Conservation (phyloP, 2,329 filamentous ascomycete genomes). For the Ascochyta rabiei region DNA sequence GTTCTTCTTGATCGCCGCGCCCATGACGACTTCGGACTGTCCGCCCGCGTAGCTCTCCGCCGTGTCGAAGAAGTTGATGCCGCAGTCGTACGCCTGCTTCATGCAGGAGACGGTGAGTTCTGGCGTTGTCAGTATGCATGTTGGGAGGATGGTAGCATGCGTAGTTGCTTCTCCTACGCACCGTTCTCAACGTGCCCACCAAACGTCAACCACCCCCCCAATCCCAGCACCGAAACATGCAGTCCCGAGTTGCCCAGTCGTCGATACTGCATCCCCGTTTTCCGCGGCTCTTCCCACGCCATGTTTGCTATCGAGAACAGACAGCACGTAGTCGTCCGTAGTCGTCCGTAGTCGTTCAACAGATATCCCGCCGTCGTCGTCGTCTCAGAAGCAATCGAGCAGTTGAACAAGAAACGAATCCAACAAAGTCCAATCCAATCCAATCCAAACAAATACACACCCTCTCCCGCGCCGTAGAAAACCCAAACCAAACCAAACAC, state of each 20-base stretch:
- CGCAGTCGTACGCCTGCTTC: conserved; percentile 61
- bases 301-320: conserved; percentile 13
- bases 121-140: conserved; percentile 1
- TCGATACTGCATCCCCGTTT: conserved; percentile 63
- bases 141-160: neutral
- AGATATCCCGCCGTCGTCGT: no score
- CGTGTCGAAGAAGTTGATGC: conserved; percentile 51
- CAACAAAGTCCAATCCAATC: no score
- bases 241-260: conserved; percentile 74
- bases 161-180: conserved; percentile 34
- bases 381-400: no score
- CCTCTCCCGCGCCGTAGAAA: no score
- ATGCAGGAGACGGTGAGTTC: conserved; percentile 63
- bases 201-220: conserved; percentile 66
- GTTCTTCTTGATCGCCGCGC: conserved; percentile 61
- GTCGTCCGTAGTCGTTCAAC: no score
- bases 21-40: conserved; percentile 61
- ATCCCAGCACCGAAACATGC: conserved; percentile 73
- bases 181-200: conserved; percentile 74
- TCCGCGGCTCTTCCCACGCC: conserved; percentile 41
- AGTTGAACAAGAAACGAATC: no score
- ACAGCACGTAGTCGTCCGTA: no score
- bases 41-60: conserved; percentile 55
- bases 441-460: no score
- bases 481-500: no score